Percentiles rank a stretch among this genome's conserved stretches.
These are phyloP conservation scores for Tolypocladium amazonense DNA, from an alignment of 2,329 filamentous ascomycete species.

Conservation along the genomic window DNA sequence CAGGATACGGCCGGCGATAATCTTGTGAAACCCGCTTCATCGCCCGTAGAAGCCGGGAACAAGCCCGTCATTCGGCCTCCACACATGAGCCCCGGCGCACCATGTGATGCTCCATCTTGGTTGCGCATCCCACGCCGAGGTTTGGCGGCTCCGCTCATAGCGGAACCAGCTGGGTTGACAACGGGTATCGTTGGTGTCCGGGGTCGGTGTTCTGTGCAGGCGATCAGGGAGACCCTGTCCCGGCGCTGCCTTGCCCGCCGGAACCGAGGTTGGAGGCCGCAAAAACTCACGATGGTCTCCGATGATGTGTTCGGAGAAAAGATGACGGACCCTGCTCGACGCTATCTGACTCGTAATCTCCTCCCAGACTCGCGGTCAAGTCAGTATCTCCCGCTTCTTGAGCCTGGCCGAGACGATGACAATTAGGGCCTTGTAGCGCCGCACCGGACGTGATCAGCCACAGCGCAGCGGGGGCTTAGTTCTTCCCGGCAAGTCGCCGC, in stretches of 20 bases:
- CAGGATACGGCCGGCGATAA: not conserved
- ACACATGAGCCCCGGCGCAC: not conserved
- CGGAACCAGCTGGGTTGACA: not conserved
- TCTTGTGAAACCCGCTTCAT: not conserved
- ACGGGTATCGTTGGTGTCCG: not conserved
- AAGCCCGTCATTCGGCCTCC: not conserved
- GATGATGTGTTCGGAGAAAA: not conserved
- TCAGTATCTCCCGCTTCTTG: not conserved
- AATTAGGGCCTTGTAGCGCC: not conserved
- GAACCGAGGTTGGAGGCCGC: not conserved
- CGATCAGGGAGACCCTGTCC: not conserved
- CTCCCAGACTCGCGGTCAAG: not conserved
- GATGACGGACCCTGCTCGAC: not conserved
- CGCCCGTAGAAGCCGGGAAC: not conserved
- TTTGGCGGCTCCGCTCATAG: not conserved
- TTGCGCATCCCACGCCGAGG: not conserved
- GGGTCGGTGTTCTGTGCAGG: not conserved
- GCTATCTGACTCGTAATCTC: not conserved
- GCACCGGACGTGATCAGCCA: not conserved
- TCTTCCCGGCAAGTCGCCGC: not conserved
- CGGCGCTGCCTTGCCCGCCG: not conserved
- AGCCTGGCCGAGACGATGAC: not conserved
- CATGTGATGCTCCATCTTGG: not conserved
- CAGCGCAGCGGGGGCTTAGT: not conserved
- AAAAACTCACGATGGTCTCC: not conserved